Base-by-base conservation (phyloP, 208 protist species). In the Leishmania braziliensis region DNA sequence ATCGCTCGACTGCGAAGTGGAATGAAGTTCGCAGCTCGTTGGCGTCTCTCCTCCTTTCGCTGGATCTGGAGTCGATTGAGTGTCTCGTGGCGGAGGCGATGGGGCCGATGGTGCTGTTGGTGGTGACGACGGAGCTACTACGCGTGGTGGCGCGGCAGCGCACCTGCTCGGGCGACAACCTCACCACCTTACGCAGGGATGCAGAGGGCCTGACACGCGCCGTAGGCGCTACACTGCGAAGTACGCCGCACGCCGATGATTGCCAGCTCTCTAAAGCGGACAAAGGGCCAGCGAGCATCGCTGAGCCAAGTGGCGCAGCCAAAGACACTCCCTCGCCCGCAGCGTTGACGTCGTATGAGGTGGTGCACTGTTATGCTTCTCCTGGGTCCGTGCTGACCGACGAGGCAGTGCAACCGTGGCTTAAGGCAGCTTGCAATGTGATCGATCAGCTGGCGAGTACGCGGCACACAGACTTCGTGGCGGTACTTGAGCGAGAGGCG, bases 371-470 rank as follows among this genome's bases (percentile, higher is more conserved):
- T 4, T 79, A 79, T 51, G 82, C 82, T 8, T 79, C 82, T 10
- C 18, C 39, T 29, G 29, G 73, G 29, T 86, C 82, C 9, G 78
- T 82, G 48, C 56, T 86, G 54, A 46, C 63, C 0, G 53, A 68
- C 5, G 23, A 68, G 14, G 46, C n/a, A 62, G 39, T 86, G 23
- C 65, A 78, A 60, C 54, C 74, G 63, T 82, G 54, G 60, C 43
- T 86, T n/a, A 54, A 48, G 63, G 77, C 63, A 8, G 71, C 78
- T 9, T 82, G 77, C 48, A 23, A 69, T 51, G 63, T 81, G 20
- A 36, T 86, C 36, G 82, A 86, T 53, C 63, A 63, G 36, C 53
- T 86, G 62, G 62, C 82, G 39, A 82, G 82, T 39, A 43, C 48
- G 0, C 33, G 68, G 12, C 48, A 62, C 9, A 60, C 72, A 9